Conservation (phyloP, 108 stramenopile species). For the Licmophora abbreviata region DNA sequence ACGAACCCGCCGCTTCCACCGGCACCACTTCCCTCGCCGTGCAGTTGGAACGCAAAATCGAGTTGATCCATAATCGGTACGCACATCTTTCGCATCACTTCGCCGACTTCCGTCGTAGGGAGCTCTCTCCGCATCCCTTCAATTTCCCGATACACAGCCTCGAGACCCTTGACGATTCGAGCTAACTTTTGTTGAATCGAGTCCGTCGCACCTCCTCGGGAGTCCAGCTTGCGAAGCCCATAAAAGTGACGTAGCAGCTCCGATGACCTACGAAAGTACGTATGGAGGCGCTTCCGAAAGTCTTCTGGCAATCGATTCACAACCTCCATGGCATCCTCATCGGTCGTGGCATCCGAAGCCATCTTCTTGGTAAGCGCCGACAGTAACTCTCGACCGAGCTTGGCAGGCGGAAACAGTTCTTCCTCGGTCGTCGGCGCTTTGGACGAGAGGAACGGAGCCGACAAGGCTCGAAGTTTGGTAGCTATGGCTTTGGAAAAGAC, state of each 20-base stretch:
- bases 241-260: slow-evolving; percentile 86
- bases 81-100: slow-evolving; percentile 72
- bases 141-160: slow-evolving; percentile 57
- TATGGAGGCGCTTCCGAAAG: slow-evolving; percentile 57
- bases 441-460: slow-evolving; percentile 19
- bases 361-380: slow-evolving; percentile 78
- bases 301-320: slow-evolving; percentile 61
- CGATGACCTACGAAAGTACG: slow-evolving; percentile 72
- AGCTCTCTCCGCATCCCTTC: slow-evolving; percentile 44
- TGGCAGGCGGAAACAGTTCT: slow-evolving; percentile 56
- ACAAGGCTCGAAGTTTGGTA: slow-evolving; percentile 11
- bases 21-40: slow-evolving; percentile 54
- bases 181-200: slow-evolving; percentile 34
- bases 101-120: slow-evolving; percentile 36
- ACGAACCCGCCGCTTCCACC: slow-evolving; percentile 70
- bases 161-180: slow-evolving; percentile 73
- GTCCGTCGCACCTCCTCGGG: slow-evolving; percentile 7
- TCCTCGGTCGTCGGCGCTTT: slow-evolving; percentile 12
- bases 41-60: slow-evolving; percentile 79
- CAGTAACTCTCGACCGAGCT: slow-evolving; percentile 57
- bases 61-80: slow-evolving; percentile 86
- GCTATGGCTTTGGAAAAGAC: slow-evolving; percentile 50
- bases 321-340: slow-evolving; percentile 57
- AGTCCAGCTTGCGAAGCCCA: slow-evolving; percentile 48
- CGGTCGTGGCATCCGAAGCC: slow-evolving; percentile 69